phyloP scores from a whole-genome alignment of 345 rosid species.

The Bruguiera sexangula region DNA sequence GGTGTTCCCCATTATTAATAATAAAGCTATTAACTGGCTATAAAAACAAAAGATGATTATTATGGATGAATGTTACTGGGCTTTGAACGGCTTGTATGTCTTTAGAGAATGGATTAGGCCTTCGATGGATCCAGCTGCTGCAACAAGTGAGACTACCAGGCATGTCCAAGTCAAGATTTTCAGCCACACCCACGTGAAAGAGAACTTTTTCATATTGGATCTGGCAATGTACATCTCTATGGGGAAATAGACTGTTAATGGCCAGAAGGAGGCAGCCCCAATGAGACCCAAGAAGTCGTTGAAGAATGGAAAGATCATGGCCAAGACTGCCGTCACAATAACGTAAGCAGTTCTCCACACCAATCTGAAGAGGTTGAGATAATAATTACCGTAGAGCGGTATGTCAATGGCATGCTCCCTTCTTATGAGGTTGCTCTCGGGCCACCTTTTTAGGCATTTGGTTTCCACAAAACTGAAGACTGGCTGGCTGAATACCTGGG shows the following conservation, averaged over 20 bases:
- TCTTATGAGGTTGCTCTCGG: conserved; percentile 55
- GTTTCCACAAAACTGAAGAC: conserved; percentile 64
- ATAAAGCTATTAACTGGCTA: too few relatives aligned
- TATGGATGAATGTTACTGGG: background rate
- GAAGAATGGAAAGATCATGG: conserved; percentile 93
- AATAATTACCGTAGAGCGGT: conserved; percentile 41
- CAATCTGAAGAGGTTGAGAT: conserved; percentile 57
- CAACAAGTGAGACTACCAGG: conserved; percentile 57
- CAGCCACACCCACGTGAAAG: conserved; percentile 65
- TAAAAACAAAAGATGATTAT: too few relatives aligned
- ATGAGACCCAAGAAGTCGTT: conserved; percentile 72
- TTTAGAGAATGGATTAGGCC: conserved; percentile 54
- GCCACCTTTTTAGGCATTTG: conserved; percentile 46
- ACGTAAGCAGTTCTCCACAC: conserved; percentile 78
- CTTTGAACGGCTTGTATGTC: conserved; percentile 65
- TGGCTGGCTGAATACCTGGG: conserved; percentile 77
- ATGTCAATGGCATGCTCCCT: conserved; percentile 37
- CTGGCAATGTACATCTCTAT: conserved; percentile 77
- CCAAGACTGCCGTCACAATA: conserved; percentile 50
- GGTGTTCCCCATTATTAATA: too few relatives aligned
- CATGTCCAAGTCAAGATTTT: conserved; percentile 51
- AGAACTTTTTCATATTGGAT: conserved; percentile 43
- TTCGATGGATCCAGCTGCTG: conserved; percentile 68
- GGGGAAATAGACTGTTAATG: conserved; percentile 82
- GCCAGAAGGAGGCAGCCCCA: conserved; percentile 81